phyloP scores from a whole-genome alignment of 1,139 yeast species.

The Sugiyamaella novakii region DNA sequence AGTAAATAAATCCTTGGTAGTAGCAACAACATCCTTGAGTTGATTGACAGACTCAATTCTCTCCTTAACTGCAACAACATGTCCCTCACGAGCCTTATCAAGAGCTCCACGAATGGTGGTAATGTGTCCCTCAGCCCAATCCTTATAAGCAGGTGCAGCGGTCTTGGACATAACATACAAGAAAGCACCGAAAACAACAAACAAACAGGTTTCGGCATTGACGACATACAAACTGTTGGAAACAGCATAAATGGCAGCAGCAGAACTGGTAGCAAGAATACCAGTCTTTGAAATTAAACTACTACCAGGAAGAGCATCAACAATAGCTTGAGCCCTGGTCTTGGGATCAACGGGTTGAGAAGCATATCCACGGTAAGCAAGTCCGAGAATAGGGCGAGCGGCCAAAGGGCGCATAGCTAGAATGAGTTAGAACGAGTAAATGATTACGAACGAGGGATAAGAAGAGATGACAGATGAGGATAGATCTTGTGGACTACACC shows the following conservation, averaged over 20 bases:
- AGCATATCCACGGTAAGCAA: conserved; percentile 40
- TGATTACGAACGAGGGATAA: not conserved
- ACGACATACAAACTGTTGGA: conserved; percentile 90
- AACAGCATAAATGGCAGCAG: conserved; percentile 91
- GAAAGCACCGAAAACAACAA: conserved; percentile 78
- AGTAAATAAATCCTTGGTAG: conserved; percentile 89
- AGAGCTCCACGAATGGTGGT: conserved; percentile 78
- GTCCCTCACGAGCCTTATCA: conserved; percentile 86
- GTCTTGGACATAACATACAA: conserved; percentile 77
- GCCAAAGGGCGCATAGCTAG: conserved; percentile 24
- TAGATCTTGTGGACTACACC: not conserved
- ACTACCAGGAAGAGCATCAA: conserved; percentile 93
- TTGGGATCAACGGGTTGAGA: conserved; percentile 64
- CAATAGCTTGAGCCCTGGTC: conserved; percentile 84
- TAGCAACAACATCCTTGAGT: conserved; percentile 87
- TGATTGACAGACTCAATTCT: conserved; percentile 88
- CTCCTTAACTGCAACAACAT: conserved; percentile 86
- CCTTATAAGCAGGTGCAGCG: conserved; percentile 91
- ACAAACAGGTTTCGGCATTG: conserved; percentile 90
- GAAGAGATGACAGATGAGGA: not conserved
- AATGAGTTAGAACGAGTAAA: conserved; percentile 7
- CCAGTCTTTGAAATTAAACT: conserved; percentile 89
- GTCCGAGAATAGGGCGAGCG: conserved; percentile 32
- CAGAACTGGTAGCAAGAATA: conserved; percentile 89
- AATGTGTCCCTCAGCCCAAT: conserved; percentile 92